Evolutionary conservation across 2,329 filamentous ascomycete genomes (phyloP), one percentile per base, ranked within the genome.

Genomic region (Aspergillus sp.): DNA sequence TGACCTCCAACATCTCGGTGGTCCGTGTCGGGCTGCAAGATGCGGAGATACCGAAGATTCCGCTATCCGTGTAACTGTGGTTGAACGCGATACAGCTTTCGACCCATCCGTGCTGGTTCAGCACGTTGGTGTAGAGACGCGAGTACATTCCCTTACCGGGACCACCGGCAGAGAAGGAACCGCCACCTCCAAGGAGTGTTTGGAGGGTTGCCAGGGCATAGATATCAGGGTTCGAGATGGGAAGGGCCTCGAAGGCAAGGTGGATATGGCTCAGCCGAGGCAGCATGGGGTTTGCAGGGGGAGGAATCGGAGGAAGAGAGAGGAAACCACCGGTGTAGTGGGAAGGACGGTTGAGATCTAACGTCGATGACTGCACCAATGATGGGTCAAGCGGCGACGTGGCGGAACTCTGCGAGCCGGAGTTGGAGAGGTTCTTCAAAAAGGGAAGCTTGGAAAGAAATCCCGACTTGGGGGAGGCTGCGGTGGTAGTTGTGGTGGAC

Each of bases 141-240:
- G 91, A 96, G 83, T 98, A 98, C 95, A 99, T 99, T 76, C 95
- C 95, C 82, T 99, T 99, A 56, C 95, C 95, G 4, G 95, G 95
- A 0, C 95, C 95, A 69, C 95, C 95, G 57, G 95, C 95, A 15
- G 91, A 96, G 81, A 99, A 99, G 58, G 93, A 97, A 23, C 95
- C 95, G 52, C 95, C 95, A 51, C 95, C 95, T 60, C 95, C 95
- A 36, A 99, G 91, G 9, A 99, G 89, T 1, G 92, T 98, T 78
- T 98, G 96, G 1, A 99, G 84, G 0, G 94, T 97, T 6, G 95
- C 95, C 48, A 98, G 88, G 17, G 95, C 93, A 79, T 98, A 99
- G 71, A 99, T 97, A 74, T 98, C 94, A 12, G 91, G 88, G 2
- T 91, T 94, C 21, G 87, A 88, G 72, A 99, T 95, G 55, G 94